Evolutionary conservation across 495 filamentous ascomycete genomes (phyloP).

Genomic region (Penicillium robsamsonii): DNA sequence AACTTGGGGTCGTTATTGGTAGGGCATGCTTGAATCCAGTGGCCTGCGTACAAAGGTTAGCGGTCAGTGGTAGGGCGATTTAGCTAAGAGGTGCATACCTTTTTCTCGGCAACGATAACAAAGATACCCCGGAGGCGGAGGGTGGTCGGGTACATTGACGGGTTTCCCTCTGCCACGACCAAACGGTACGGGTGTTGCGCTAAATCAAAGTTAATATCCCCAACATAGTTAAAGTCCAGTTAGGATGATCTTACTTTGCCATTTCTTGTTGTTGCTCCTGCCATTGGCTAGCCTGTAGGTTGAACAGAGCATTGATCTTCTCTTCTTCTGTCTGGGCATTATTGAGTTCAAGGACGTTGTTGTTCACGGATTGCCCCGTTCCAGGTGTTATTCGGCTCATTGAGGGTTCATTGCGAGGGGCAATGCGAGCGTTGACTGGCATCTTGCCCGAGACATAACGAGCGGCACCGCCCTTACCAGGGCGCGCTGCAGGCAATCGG

Average conservation of each 20-base stretch:
- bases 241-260: conserved; percentile 69
- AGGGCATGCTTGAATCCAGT: conserved; percentile 96
- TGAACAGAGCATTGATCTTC: conserved; percentile 84
- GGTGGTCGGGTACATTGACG: conserved; percentile 80
- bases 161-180: conserved; percentile 57
- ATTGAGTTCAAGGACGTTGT: conserved; percentile 58
- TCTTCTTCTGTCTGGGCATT: conserved; percentile 85
- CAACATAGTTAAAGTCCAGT: background rate
- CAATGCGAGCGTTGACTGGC: conserved; percentile 83
- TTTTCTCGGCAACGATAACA: conserved; percentile 98
- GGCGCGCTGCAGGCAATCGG: conserved; percentile 75
- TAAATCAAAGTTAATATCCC: conserved; percentile 43
- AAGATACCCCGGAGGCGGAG: conserved; percentile 87
- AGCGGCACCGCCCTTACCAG: conserved; percentile 82
- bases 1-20: conserved; percentile 97
- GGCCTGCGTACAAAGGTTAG: conserved; percentile 47
- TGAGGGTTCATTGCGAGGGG: conserved; percentile 67
- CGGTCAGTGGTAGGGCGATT: background rate
- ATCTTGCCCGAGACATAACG: conserved; percentile 97
- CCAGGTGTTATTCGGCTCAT: conserved; percentile 47
- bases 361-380: conserved; percentile 46
- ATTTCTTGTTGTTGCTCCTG: conserved; percentile 84
- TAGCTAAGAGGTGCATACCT: conserved; percentile 42
- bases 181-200: conserved; percentile 63
- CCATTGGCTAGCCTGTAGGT: conserved; percentile 82